phyloP scores from a whole-genome alignment of 2,329 filamentous ascomycete species.

The Corynespora cassiicola region DNA sequence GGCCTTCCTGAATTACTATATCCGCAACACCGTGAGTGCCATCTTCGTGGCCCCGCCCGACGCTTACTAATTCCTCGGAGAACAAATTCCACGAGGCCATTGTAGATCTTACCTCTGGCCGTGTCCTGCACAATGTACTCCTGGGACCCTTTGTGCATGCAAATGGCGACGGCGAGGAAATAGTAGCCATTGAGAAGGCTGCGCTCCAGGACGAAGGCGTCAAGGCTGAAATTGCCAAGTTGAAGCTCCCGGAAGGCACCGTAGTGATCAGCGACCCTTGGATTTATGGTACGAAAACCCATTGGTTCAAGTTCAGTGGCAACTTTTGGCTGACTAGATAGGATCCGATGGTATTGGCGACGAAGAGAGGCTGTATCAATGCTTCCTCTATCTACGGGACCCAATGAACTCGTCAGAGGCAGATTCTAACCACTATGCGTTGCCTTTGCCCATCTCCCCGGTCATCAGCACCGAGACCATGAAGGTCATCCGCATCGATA shows the following conservation, averaged over 20 bases:
- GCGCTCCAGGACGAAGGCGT: slow-evolving; percentile 64
- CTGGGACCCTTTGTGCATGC: slow-evolving; percentile 65
- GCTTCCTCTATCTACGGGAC: slow-evolving; percentile 71
- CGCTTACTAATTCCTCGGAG: slow-evolving; percentile 45
- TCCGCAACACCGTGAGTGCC: slow-evolving; percentile 63
- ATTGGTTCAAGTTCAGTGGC: background rate
- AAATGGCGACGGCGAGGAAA: slow-evolving; percentile 65
- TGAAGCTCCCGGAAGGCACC: slow-evolving; percentile 64
- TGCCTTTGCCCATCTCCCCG: slow-evolving; percentile 71
- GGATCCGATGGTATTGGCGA: slow-evolving; percentile 57
- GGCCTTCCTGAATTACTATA: slow-evolving; percentile 65
- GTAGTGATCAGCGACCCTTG: slow-evolving; percentile 68
- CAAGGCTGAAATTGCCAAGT: slow-evolving; percentile 64
- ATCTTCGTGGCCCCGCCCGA: too few species aligned
- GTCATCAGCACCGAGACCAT: slow-evolving; percentile 68
- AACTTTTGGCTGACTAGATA: slow-evolving; percentile 6
- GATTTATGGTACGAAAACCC: slow-evolving; percentile 65
- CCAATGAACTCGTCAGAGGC: slow-evolving; percentile 63
- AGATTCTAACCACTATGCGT: slow-evolving; percentile 74
- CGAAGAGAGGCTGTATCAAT: slow-evolving; percentile 63
- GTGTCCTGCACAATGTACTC: slow-evolving; percentile 64
- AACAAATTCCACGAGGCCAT: slow-evolving; percentile 69
- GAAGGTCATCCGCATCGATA: slow-evolving; percentile 73
- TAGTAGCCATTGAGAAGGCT: slow-evolving; percentile 63
- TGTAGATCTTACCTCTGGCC: slow-evolving; percentile 59